These are phyloP conservation scores for Musa schizocarpa DNA, from an alignment of 176 grass and related monocot species.

Conservation along the genomic window DNA sequence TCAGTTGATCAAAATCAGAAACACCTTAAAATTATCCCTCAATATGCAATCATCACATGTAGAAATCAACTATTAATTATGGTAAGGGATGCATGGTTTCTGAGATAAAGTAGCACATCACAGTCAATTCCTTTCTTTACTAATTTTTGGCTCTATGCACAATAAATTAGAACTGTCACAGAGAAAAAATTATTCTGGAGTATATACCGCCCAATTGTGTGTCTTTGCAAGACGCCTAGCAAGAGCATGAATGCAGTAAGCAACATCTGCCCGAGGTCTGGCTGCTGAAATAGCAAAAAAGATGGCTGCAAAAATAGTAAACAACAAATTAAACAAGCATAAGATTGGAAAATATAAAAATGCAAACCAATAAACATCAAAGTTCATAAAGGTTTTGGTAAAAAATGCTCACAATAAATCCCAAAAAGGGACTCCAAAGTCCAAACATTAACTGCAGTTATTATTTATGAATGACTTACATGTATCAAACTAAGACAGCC, in stretches of 20 bases:
- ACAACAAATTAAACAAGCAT: slow-evolving; percentile 1
- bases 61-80: not conserved
- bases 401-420: not conserved
- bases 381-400: not conserved
- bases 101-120: not conserved
- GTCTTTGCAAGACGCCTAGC: slow-evolving; percentile 90
- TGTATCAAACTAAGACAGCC: not conserved
- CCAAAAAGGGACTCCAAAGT: not conserved
- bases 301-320: slow-evolving; percentile 40
- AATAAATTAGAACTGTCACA: not conserved
- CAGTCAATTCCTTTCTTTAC: not conserved
- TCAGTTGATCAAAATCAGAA: not conserved
- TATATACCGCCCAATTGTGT: slow-evolving; percentile 81
- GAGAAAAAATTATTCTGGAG: not conserved
- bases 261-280: slow-evolving; percentile 73
- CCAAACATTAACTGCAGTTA: not conserved
- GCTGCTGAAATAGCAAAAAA: slow-evolving; percentile 70
- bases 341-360: not conserved
- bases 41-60: not conserved
- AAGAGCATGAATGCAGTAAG: slow-evolving; percentile 96
- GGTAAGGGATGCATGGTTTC: not conserved
- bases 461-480: not conserved
- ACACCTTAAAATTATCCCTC: not conserved
- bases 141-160: not conserved
- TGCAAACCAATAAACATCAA: not conserved